Evolutionary conservation across 1,284 basidiomycete genomes (phyloP).

Genomic region (Cutaneotrichosporon sp.): DNA sequence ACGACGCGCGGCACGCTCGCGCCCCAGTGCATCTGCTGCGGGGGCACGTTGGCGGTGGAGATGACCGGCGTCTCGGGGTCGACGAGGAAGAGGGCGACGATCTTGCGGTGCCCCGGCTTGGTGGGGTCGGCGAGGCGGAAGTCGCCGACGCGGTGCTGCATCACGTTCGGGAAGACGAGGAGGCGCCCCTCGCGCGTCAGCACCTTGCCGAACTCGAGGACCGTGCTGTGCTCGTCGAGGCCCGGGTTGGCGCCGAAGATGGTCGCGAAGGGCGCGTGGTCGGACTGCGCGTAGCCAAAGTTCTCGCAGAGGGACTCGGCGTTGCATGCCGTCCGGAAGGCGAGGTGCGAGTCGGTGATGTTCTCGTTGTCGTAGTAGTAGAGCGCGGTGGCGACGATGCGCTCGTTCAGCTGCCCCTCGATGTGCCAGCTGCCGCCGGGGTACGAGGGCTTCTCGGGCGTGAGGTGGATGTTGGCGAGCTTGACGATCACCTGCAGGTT

Average conservation of each 20-base stretch:
- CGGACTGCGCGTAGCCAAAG: constrained; percentile 11
- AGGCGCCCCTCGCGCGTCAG: constrained; percentile 9
- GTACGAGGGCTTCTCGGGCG: constrained; percentile 21
- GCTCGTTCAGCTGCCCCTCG: constrained; percentile 22
- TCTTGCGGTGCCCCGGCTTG: constrained; percentile 22
- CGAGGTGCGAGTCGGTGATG: constrained; percentile 16
- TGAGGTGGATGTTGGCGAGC: constrained; percentile 22
- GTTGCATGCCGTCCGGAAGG: constrained; percentile 11
- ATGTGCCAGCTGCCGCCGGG: constrained; percentile 18
- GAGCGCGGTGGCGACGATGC: constrained; percentile 18
- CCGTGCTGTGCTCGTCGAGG: constrained; percentile 6
- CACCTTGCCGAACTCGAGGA: constrained; percentile 5
- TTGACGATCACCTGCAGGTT: constrained; percentile 23
- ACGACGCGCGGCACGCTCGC: not conserved
- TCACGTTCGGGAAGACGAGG: constrained; percentile 20
- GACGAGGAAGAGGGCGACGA: constrained; percentile 27
- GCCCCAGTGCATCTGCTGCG: constrained; percentile 24
- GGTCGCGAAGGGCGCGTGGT: constrained; percentile 13
- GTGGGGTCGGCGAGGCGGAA: constrained; percentile 20
- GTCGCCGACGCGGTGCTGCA: constrained; percentile 17
- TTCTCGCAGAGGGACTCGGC: not conserved
- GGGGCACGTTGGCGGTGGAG: constrained; percentile 19
- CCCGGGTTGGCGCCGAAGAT: constrained; percentile 13
- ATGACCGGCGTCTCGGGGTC: constrained; percentile 16
- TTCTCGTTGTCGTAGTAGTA: constrained; percentile 25